Base-by-base conservation (phyloP, 78 protist genomes). In the slime mould (Dictyostelium discoideum) region DNA sequence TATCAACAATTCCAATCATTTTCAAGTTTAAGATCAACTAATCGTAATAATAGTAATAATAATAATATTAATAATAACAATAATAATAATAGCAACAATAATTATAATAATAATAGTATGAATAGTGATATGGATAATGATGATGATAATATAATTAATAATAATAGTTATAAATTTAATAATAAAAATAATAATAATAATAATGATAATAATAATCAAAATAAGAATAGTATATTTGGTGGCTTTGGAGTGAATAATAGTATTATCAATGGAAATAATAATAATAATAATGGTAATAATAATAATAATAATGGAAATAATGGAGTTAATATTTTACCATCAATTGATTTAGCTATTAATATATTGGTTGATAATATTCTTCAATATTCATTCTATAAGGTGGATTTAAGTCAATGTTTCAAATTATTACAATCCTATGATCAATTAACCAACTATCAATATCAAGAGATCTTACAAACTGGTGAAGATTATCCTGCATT, bases 321-420 rank as follows among this genome's bases (percentile, higher is more conserved):
- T 67, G 76, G 76, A 11, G 77, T 11, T 69, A 29, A 29, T 69
- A 32, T 77, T 32, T 40, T 87, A 39, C 65, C 85, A 32, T 37
- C 81, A 8, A 39, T 87, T 5, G 93, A 87, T 60, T 32, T 87
- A 63, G 85, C 93, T 77, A 46, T 87, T n/a, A 76, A 87, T 50
- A 57, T 54, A 60, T 63, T 87, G 29, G 24, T 42, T 26, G 74
- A 87, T n/a, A 54, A 69, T 87, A n/a, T 87, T 37, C 11, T 87
- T 18, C 74, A 76, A n/a, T 87, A 50, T 79, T 40, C 82, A 32
- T 37, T 46, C 37, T 79, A 57, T 29, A 48, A 22, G 20, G 20
- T 72, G 80, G 16, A 54, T 60, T 37, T 13, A 48, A 16, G 20
- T 16, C 40, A 54, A 74, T 78, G 22, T 40, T 3, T 76, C 13